Conservation (phyloP, 23 red algal genomes). For the Gracilaria gracilis region DNA sequence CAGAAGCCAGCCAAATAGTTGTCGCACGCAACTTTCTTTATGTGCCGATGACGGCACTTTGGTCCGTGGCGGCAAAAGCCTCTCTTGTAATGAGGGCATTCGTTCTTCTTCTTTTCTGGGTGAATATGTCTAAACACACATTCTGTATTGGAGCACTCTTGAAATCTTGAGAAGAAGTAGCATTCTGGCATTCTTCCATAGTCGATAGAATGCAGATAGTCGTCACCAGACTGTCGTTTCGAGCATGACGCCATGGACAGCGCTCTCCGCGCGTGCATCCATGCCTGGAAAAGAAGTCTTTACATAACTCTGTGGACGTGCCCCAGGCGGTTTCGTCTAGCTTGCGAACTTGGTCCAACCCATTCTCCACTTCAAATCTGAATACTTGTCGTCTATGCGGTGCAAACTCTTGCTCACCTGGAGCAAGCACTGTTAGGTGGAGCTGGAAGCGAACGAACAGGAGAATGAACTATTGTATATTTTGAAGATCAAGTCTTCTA, state of each 20-base stretch:
- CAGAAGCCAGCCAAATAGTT: constrained; percentile 97
- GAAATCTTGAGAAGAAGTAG: constrained; percentile 98
- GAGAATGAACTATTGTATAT: too few species aligned
- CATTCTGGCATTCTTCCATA: constrained; percentile 95
- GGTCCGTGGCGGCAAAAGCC: constrained; percentile 98
- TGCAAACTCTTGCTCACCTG: constrained; percentile 70
- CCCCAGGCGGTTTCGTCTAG: constrained; percentile 90
- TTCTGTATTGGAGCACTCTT: constrained; percentile 95
- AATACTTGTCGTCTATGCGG: constrained; percentile 81
- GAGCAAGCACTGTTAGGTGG: background rate
- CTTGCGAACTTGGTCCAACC: constrained; percentile 74
- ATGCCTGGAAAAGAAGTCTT: constrained; percentile 78
- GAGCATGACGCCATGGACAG: constrained; percentile 96
- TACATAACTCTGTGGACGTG: constrained; percentile 93
- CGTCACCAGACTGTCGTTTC: constrained; percentile 88
- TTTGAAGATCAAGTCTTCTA: too few species aligned
- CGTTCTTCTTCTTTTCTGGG: constrained; percentile 91
- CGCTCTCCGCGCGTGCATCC: constrained; percentile 89
- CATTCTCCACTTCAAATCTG: constrained; percentile 84
- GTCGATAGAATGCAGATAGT: constrained; percentile 96
- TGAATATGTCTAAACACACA: constrained; percentile 95
- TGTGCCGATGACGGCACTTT: constrained; percentile 94
- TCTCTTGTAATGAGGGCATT: constrained; percentile 95
- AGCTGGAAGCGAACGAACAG: background rate
- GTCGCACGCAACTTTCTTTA: constrained; percentile 88